phyloP scores from a whole-genome alignment of 345 rosid genomes.

The Camelina laxa region DNA sequence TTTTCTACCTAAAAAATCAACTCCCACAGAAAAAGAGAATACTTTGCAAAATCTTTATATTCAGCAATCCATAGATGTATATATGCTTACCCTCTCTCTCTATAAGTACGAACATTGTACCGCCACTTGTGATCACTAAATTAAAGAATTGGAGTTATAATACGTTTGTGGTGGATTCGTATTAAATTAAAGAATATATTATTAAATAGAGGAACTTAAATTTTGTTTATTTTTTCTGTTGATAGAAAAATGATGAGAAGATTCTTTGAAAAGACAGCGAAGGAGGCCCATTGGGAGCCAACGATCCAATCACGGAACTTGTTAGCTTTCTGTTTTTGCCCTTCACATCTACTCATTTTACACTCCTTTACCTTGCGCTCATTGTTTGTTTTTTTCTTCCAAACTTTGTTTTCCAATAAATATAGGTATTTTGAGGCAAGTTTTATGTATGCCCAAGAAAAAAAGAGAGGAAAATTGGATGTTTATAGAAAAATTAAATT shows the following conservation, averaged over 20 bases:
- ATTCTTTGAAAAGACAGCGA: slow-evolving; percentile 31
- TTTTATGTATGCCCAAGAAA: too few species aligned
- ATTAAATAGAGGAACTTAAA: neutral
- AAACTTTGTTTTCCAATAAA: neutral
- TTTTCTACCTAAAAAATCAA: slow-evolving; percentile 7
- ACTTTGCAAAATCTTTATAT: neutral
- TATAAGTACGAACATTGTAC: slow-evolving; percentile 20
- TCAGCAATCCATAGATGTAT: neutral
- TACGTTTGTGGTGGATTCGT: slow-evolving; percentile 14
- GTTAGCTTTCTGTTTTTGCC: neutral
- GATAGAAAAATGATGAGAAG: slow-evolving; percentile 15
- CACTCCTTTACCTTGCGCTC: neutral
- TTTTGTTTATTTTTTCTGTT: neutral
- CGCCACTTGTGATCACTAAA: slow-evolving; percentile 22
- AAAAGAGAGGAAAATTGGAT: neutral
- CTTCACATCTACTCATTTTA: slow-evolving; percentile 4
- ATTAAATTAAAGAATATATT: neutral
- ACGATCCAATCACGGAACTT: slow-evolving; percentile 34
- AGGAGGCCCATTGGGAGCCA: slow-evolving; percentile 29
- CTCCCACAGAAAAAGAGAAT: neutral
- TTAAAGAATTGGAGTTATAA: slow-evolving; percentile 1
- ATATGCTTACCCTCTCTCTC: neutral
- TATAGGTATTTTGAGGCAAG: neutral
- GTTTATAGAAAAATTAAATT: neutral
- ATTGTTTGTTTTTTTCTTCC: neutral